Base-by-base conservation (phyloP, 2,329 filamentous ascomycete genomes). In the Escovopsis sp. region DNA sequence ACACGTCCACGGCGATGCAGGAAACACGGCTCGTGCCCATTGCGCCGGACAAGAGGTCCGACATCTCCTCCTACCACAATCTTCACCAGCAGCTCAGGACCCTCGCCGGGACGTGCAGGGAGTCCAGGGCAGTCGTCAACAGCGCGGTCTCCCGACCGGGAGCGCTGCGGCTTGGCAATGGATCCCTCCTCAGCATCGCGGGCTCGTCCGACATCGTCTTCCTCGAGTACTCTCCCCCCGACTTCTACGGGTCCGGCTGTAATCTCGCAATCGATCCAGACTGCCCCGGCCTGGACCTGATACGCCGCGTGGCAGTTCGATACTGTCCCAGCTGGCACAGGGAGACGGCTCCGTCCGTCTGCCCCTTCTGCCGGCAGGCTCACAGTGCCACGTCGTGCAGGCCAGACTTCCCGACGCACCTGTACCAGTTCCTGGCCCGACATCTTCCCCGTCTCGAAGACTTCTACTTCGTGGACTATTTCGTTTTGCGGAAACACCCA, bases 391-490 rank as follows among this genome's bases (percentile, higher is more conserved):
- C 49, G 9, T 52, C 54, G 18, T 11, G 28, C 28, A 51, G 47
- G 34, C 49, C 56, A 39, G 49, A 53, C 12, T 59, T 59, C 28
- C 66, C 66, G 0, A 51, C 53, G 5, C 66, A 69, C 41, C 52
- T 67, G 1, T 68, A 66, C 48, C 62, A 67, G 39, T 66, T 69
- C 30, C 53, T 67, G 6, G 58, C 63, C 3, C 53, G 65, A 9
- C 60, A 64, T 46, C 51, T 64, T 12, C 62, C 62, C 2, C 64
- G 62, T 12, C 53, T 69, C 6, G 59, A 67, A 43, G 54, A 59
- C 2, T 66, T 69, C 36, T 68, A 64, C 45, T 62, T 69, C 38
- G 52, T 69, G 19, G 66, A 69, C 47, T 67, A 64, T 41, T 53
- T 65, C 6, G 60, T 65, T 4, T 46, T 65, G 9, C 58, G 58